These are phyloP conservation scores for Kuraishia ogatae DNA, from an alignment of 805 yeast species.

Conservation along the genomic window DNA sequence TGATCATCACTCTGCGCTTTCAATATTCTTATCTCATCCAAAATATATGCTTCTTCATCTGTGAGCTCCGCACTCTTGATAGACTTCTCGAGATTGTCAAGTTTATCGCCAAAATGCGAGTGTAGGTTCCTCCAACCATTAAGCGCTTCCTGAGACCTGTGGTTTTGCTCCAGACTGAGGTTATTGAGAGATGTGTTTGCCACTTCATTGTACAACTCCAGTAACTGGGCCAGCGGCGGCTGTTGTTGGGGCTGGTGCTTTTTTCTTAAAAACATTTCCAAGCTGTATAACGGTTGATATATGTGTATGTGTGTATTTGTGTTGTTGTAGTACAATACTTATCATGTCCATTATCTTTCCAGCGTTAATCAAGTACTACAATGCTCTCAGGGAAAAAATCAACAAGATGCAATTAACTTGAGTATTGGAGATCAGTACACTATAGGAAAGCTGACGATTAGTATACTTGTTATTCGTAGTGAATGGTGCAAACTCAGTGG, in stretches of 20 bases:
- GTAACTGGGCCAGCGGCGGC: slow-evolving; percentile 48
- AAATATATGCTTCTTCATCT: slow-evolving; percentile 35
- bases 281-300: too few relatives aligned
- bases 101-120: slow-evolving; percentile 45
- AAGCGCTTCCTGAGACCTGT: slow-evolving; percentile 44
- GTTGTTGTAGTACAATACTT: not conserved
- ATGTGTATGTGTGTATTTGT: not conserved
- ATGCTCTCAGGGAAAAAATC: not conserved
- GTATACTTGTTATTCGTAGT: too few relatives aligned
- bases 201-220: slow-evolving; percentile 51
- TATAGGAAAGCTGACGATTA: too few relatives aligned
- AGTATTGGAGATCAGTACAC: not conserved
- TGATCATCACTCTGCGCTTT: slow-evolving; percentile 28
- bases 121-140: slow-evolving; percentile 73
- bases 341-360: not conserved
- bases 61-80: slow-evolving; percentile 23
- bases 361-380: too few relatives aligned
- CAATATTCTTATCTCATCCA: slow-evolving; percentile 28
- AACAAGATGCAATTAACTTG: not conserved
- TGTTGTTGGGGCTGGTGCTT: slow-evolving; percentile 55
- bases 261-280: slow-evolving; percentile 40
- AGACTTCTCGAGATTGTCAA: slow-evolving; percentile 42
- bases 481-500: too few relatives aligned
- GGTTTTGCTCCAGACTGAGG: slow-evolving; percentile 47
- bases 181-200: slow-evolving; percentile 52